These are phyloP conservation scores for Saposhnikovia divaricata DNA, from an alignment of 129 eudicot genomes.

Conservation along the genomic window DNA sequence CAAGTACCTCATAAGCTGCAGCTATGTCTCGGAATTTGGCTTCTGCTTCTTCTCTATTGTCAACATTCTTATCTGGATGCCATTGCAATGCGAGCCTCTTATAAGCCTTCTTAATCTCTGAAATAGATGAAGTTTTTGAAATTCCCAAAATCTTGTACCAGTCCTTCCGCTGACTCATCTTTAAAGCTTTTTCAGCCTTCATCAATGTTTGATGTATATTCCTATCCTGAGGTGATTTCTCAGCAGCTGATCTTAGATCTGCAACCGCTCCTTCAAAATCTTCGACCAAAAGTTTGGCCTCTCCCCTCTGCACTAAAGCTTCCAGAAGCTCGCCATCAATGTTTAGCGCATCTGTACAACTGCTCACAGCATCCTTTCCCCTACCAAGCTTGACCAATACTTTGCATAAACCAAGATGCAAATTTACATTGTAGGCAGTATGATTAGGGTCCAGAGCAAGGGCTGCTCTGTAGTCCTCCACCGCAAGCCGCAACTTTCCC, in stretches of 20 bases:
- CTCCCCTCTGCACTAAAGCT: conserved; percentile 97
- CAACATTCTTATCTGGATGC: conserved; percentile 97
- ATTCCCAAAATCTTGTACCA: conserved; percentile 96
- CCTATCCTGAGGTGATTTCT: conserved; percentile 97
- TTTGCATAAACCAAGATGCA: conserved; percentile 86
- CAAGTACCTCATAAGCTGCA: conserved; percentile 94
- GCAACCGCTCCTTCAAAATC: conserved; percentile 98
- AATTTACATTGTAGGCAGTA: conserved; percentile 69
- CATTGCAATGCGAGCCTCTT: conserved; percentile 92
- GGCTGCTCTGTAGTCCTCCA: conserved; percentile 75
- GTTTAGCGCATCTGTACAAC: conserved; percentile 73
- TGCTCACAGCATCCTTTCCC: conserved; percentile 80
- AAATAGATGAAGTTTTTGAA: conserved; percentile 64
- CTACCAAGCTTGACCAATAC: conserved; percentile 86
- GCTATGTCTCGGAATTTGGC: conserved; percentile 89
- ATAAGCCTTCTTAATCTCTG: conserved; percentile 88
- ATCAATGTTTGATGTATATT: conserved; percentile 56
- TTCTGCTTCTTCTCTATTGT: conserved; percentile 95
- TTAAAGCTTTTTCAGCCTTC: conserved; percentile 83
- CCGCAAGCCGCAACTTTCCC: conserved; percentile 79
- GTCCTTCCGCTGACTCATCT: conserved; percentile 91
- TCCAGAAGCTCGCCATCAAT: conserved; percentile 80
- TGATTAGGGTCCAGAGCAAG: conserved; percentile 77
- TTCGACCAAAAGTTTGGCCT: conserved; percentile 77
- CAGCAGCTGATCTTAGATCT: conserved; percentile 83